Base-by-base conservation (phyloP, 1,284 basidiomycete species). In the Rhodotorula mucilaginosa region DNA sequence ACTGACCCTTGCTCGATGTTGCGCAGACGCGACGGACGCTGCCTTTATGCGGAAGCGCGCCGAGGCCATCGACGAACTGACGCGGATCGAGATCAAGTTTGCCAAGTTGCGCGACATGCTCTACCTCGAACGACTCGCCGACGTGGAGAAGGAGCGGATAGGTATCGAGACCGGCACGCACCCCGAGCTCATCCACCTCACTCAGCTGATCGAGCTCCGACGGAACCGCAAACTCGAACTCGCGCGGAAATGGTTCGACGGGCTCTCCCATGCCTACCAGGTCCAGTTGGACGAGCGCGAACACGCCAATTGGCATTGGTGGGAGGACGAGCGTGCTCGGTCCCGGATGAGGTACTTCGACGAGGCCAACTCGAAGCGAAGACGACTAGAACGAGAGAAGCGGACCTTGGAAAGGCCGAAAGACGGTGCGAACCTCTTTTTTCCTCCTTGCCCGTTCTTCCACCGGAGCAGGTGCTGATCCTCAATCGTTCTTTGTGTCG, bases 281-380 rank as follows among this genome's bases (percentile, higher is more conserved):
- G 88, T 89, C 69, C 87, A 90, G 3, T 82, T 90, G 12, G 87
- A 89, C 68, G 75, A 78, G 0, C 79, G 81, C 52, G 79, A 82
- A 61, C 84, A 92, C 8, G 89, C 90, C 1, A 85, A 87, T 23
- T 87, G 87, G 73, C 88, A 89, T 76, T 86, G 88, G 58, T 83
- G 86, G 63, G 88, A 87, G 84, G 89, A 87, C 70, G 83, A 87
- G 26, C 84, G 87, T 66, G 88, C 90, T 75, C 87, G 89, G 60
- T 82, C 93, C n/a, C 89, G 93, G 75, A 88, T 86, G 0, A 87
- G 88, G 23, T 89, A 93, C 88, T 88, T 93, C 65, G 87, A 91
- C 0, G 91, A 93, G 75, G 87, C 88, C 21, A 92, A 90, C 76
- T 84, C 90, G 71, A 93, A 93, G 80, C 85, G 90, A 64, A 84